phyloP scores from a whole-genome alignment of 441 rosid genomes.

The Erodium chrysanthum region DNA sequence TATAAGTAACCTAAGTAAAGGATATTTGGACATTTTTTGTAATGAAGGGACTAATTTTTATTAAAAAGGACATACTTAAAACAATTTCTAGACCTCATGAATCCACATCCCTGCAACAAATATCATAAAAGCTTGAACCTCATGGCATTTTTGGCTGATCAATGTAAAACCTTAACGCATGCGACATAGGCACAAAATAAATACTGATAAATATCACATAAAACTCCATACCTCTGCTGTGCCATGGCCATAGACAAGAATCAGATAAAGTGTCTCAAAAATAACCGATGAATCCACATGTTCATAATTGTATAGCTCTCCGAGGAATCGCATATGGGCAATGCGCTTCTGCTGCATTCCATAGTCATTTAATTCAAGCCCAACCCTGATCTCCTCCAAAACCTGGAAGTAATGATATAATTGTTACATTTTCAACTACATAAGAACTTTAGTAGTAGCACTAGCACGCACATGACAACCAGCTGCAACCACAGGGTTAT shows the following conservation, averaged over 20 bases:
- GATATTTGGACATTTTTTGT: not conserved
- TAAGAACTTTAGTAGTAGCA: not conserved
- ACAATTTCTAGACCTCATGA: not conserved
- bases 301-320: conserved; percentile 95
- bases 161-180: not conserved
- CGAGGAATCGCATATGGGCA: conserved; percentile 92
- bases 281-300: conserved; percentile 95
- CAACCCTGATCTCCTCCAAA: conserved; percentile 94
- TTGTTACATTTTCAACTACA: conserved; percentile 12
- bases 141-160: too few relatives aligned
- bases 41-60: not conserved
- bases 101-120: not conserved
- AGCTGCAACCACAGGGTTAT: not conserved
- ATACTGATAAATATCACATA: not conserved
- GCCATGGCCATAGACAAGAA: conserved; percentile 71
- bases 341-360: conserved; percentile 97
- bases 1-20: not conserved
- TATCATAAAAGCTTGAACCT: not conserved
- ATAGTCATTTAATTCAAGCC: conserved; percentile 85
- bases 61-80: not conserved
- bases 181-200: not conserved
- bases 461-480: not conserved
- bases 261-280: conserved; percentile 82
- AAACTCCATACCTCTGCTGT: conserved; percentile 59
- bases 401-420: conserved; percentile 41